Conservation (phyloP, 208 protist genomes). For the Trichomonas gallinae region DNA sequence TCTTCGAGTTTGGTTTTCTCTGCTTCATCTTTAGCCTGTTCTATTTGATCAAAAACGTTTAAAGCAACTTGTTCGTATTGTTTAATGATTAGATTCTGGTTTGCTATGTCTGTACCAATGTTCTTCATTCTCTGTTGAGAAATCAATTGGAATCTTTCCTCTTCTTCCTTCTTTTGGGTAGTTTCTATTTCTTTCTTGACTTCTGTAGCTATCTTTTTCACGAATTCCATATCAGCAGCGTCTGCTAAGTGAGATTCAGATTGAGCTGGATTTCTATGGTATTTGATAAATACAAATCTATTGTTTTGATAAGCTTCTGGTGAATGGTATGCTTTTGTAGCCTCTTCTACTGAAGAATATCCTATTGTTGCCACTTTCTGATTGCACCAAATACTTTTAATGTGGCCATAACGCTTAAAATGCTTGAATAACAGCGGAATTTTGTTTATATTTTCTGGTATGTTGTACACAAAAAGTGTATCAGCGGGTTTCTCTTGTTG, state of each 20-base stretch:
- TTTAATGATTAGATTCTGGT: background rate
- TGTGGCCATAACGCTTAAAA: background rate
- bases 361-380: background rate
- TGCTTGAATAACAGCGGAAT: background rate
- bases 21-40: background rate
- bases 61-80: background rate
- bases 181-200: background rate
- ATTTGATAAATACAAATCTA: background rate
- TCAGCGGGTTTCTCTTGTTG: background rate
- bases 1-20: background rate
- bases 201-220: background rate
- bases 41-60: background rate
- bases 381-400: background rate
- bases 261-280: background rate
- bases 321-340: background rate
- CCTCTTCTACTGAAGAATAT: background rate
- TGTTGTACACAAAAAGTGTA: background rate
- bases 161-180: background rate
- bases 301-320: background rate
- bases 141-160: background rate
- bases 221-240: background rate
- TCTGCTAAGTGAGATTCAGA: background rate
- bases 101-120: background rate
- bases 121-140: background rate
- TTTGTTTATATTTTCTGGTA: background rate